phyloP scores from a whole-genome alignment of 805 yeast genomes.

The Saturnispora zaruensis region DNA sequence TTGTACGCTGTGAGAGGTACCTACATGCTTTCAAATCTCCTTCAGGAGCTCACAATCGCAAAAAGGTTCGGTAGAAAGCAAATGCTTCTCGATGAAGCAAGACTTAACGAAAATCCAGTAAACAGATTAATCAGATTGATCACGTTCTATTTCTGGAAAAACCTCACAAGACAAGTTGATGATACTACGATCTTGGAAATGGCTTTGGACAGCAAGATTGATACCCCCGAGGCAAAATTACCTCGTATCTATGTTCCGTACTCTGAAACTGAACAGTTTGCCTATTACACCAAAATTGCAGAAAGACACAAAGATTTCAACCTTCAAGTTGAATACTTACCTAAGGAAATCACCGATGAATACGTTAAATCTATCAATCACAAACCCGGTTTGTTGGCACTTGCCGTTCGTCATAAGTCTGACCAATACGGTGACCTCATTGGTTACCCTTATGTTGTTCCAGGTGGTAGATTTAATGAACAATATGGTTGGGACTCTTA shows the following conservation, averaged over 20 bases:
- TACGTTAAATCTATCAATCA: slow-evolving; percentile 68
- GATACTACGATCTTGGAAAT: slow-evolving; percentile 53
- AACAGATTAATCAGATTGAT: slow-evolving; percentile 66
- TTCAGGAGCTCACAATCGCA: slow-evolving; percentile 86
- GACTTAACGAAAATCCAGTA: slow-evolving; percentile 84
- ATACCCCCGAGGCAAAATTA: slow-evolving; percentile 48
- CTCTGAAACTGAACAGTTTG: slow-evolving; percentile 61
- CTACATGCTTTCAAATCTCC: slow-evolving; percentile 74
- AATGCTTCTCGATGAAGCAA: slow-evolving; percentile 71
- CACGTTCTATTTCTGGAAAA: slow-evolving; percentile 70
- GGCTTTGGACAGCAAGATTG: slow-evolving; percentile 72
- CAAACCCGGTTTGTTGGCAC: slow-evolving; percentile 77
- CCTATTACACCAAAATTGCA: slow-evolving; percentile 52
- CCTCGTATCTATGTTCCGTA: slow-evolving; percentile 76
- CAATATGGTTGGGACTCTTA: slow-evolving; percentile 98
- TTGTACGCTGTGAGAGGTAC: slow-evolving; percentile 76
- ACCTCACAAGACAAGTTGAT: slow-evolving; percentile 64
- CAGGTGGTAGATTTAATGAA: slow-evolving; percentile 96
- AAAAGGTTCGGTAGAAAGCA: slow-evolving; percentile 69
- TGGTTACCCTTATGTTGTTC: slow-evolving; percentile 85
- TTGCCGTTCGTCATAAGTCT: slow-evolving; percentile 50
- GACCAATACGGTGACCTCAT: slow-evolving; percentile 29
- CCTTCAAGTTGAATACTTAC: slow-evolving; percentile 71
- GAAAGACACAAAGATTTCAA: slow-evolving; percentile 43
- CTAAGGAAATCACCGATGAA: slow-evolving; percentile 65